Percentiles rank a stretch among this genome's conserved stretches.
Evolutionary conservation across 2,329 filamentous ascomycete species (phyloP).

Genomic region (Dothideomycetes sp.): DNA sequence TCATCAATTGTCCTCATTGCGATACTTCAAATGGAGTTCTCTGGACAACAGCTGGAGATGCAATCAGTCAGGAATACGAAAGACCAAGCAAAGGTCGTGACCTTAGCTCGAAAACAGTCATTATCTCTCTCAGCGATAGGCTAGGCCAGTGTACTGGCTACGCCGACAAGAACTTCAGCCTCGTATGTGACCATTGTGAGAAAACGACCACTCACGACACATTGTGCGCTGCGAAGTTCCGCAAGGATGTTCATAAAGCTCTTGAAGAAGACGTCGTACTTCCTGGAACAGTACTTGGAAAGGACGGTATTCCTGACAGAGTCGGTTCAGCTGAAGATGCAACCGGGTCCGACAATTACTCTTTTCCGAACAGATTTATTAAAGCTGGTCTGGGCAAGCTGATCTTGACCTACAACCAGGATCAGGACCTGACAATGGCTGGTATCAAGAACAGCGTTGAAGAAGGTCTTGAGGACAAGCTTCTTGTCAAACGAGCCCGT

Average conservation of each 20-base stretch:
- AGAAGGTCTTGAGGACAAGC: slow-evolving; percentile 31
- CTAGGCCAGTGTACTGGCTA: slow-evolving; percentile 51
- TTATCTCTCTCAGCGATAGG: neutral
- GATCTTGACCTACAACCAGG: slow-evolving; percentile 22
- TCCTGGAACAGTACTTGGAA: slow-evolving; percentile 55
- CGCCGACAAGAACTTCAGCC: slow-evolving; percentile 48
- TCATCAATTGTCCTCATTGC: slow-evolving; percentile 50
- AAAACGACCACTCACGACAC: slow-evolving; percentile 46
- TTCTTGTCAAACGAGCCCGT: slow-evolving; percentile 32
- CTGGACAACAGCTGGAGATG: slow-evolving; percentile 47
- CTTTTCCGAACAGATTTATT: slow-evolving; percentile 30
- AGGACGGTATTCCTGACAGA: slow-evolving; percentile 40
- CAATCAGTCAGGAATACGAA: neutral
- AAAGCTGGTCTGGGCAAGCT: slow-evolving; percentile 35
- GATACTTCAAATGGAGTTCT: slow-evolving; percentile 34
- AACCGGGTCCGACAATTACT: neutral
- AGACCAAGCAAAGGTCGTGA: neutral
- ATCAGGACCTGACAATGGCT: slow-evolving; percentile 34
- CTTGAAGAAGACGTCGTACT: slow-evolving; percentile 45
- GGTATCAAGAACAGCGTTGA: slow-evolving; percentile 46
- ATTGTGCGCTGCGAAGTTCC: slow-evolving; percentile 55
- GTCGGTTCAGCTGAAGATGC: slow-evolving; percentile 21
- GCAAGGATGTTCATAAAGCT: slow-evolving; percentile 45
- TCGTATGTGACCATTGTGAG: slow-evolving; percentile 44
- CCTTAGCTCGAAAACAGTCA: neutral